Evolutionary conservation across 371 early-diverging fungal genomes (phyloP), one percentile per base, ranked within the genome.

Genomic region (Haplosporangium sp.): DNA sequence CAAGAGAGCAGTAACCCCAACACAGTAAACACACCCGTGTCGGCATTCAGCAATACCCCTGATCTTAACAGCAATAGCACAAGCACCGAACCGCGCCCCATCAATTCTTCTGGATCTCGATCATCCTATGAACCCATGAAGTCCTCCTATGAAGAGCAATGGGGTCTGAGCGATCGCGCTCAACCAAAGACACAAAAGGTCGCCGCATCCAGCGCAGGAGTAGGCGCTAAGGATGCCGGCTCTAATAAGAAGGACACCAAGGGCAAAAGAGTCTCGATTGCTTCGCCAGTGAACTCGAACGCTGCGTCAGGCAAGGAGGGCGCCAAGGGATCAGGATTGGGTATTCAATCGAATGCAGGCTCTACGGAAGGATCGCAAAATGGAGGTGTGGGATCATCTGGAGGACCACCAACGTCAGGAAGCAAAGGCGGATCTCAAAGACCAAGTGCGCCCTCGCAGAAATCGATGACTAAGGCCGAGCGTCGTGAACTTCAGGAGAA

Each of bases 401-500:
- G 40, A 47, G 74, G 57, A 37, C 52, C 65, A 21, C 38, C 42
- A 47, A 58, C 70, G n/a, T 63, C 72, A 18, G 69, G 60, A 21
- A 42, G 45, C 23, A 70, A 70, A 42, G 67, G 70, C 6, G 80
- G 69, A 48, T 18, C 67, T 2, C 64, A 67, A 11, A 71, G 67
- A 38, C 72, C 77, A 14, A 56, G 48, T 18, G 69, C 69, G 0
- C 80, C 80, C n/a, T 79, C 80, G 29, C 80, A 79, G 59, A 79
- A 79, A 45, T 69, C 73, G 6, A 92, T 95, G 95, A 93, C 95
- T 40, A 97, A 95, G 73, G 95, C 95, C 16, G 96, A 97, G 84
- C 89, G 96, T 60, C 89, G 96, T 40, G 97, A 90, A 10, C 69
- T 92, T 59, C 92, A 93, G 82, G 95, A 95, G 67, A 85, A 86